Evolutionary conservation across 352 stramenopile species (phyloP).

Genomic region (Pythium aquatile): DNA sequence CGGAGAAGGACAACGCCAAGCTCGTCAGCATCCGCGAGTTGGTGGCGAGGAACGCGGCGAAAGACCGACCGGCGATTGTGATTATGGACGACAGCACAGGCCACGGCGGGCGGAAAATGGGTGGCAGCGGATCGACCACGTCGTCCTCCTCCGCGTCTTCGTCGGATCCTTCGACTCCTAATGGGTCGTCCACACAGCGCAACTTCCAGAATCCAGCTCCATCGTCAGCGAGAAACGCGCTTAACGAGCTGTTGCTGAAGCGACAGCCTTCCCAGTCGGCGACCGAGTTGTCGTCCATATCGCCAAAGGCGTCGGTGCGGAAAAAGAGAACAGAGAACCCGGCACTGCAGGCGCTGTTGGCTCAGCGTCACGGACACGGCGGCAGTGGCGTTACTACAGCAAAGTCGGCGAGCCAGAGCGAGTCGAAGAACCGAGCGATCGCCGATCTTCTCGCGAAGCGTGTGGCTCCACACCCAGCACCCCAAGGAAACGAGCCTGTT

Average conservation of each 20-base stretch:
- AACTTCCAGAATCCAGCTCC: conserved; percentile 7
- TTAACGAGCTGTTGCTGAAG: conserved; percentile 22
- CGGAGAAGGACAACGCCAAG: conserved; percentile 43
- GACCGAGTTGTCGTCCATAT: neutral
- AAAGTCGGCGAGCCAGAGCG: neutral
- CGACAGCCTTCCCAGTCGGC: conserved; percentile 13
- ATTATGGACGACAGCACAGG: conserved; percentile 30
- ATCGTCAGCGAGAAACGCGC: conserved; percentile 16
- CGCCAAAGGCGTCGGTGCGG: conserved; percentile 5
- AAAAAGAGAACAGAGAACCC: conserved; percentile 21
- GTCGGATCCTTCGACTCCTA: conserved; percentile 16
- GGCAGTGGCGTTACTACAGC: neutral
- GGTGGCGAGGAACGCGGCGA: conserved; percentile 31
- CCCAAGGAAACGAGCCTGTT: neutral
- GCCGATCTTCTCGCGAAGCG: conserved; percentile 22
- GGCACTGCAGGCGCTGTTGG: conserved; percentile 18
- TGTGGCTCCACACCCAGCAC: conserved; percentile 7
- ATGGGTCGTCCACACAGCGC: conserved; percentile 8
- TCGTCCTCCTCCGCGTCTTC: conserved; percentile 17
- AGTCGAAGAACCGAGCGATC: conserved; percentile 17
- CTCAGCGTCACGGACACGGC: conserved; percentile 13
- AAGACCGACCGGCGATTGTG: conserved; percentile 28
- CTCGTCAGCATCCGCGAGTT: conserved; percentile 60
- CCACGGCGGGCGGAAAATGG: conserved; percentile 16
- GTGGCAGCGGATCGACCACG: conserved; percentile 11